A percentile compares a stretch with the other conserved stretches of the same genome.
Conservation (phyloP, 192 early-diverging fungal species). For the Backusella circina region DNA sequence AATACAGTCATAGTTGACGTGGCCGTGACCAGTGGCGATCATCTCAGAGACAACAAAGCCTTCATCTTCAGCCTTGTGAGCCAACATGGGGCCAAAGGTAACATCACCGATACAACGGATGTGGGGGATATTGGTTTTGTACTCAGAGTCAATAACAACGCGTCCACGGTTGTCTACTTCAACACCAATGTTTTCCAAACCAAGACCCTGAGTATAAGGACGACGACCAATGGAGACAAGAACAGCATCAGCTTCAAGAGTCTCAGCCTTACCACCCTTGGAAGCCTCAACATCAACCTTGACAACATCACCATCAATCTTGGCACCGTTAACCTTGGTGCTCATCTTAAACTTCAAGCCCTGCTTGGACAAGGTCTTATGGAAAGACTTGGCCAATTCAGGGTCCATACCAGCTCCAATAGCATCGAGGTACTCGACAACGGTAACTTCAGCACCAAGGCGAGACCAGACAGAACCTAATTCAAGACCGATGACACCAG, state of each 20-base stretch:
- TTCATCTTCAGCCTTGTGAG: conserved; percentile 99
- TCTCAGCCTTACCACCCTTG: conserved; percentile 75
- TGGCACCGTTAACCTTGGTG: conserved; percentile 93
- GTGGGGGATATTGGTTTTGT: conserved; percentile 82
- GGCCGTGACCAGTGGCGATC: conserved; percentile 88
- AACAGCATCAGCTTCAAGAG: conserved; percentile 87
- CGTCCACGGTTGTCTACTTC: conserved; percentile 85
- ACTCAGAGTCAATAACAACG: conserved; percentile 78
- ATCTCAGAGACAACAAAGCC: conserved; percentile 94
- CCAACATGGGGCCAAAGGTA: conserved; percentile 96
- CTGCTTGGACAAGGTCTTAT: conserved; percentile 89
- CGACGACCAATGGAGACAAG: conserved; percentile 94
- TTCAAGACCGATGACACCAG: conserved; percentile 98
- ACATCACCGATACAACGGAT: conserved; percentile 98
- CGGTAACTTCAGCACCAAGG: conserved; percentile 90
- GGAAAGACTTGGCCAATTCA: conserved; percentile 92
- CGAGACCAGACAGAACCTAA: conserved; percentile 98
- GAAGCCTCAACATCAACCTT: conserved; percentile 89
- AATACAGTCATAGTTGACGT: conserved; percentile 98
- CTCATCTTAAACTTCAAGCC: conserved; percentile 97
- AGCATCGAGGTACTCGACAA: conserved; percentile 90
- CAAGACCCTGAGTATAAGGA: conserved; percentile 90
- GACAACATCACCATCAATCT: conserved; percentile 83
- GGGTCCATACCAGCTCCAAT: conserved; percentile 98
- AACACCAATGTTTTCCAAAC: conserved; percentile 88